phyloP scores from a whole-genome alignment of 1,284 basidiomycete genomes.

The Sphaerobolus stellatus region DNA sequence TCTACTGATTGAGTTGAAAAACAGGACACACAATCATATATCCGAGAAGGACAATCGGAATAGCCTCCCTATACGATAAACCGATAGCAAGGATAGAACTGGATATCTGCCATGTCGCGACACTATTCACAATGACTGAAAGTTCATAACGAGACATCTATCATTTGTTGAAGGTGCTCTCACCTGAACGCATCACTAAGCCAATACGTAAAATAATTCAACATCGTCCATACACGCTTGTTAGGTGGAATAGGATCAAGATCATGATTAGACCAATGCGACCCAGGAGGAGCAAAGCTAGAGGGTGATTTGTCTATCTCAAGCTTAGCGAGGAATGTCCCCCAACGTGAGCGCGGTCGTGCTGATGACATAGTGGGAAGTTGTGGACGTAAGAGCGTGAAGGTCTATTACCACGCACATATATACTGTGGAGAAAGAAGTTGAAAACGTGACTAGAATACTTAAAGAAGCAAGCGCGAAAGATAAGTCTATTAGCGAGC shows the following conservation, averaged over 20 bases:
- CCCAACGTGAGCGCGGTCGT: no score
- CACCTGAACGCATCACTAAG: slow-evolving; percentile 55
- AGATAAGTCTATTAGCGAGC: no score
- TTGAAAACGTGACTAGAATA: no score
- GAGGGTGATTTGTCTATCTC: slow-evolving; percentile 27
- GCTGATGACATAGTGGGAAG: no score
- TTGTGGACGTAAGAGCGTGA: no score
- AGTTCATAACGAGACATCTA: slow-evolving; percentile 46
- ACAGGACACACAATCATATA: slow-evolving; percentile 49
- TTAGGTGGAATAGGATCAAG: slow-evolving; percentile 68
- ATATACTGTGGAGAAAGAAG: no score
- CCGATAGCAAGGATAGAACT: slow-evolving; percentile 67
- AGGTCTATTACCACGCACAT: no score
- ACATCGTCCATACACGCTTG: slow-evolving; percentile 60
- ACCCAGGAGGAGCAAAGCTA: slow-evolving; percentile 47
- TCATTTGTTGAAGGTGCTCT: neutral
- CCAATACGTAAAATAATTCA: slow-evolving; percentile 66
- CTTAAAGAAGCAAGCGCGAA: no score
- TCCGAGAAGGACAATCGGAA: slow-evolving; percentile 62
- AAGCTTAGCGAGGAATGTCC: slow-evolving; percentile 1
- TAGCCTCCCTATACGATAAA: slow-evolving; percentile 62
- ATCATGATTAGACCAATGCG: slow-evolving; percentile 68
- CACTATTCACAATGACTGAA: neutral
- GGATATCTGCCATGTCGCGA: slow-evolving; percentile 44
- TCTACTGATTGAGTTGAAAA: neutral